Percentiles rank a stretch among this genome's conserved stretches.
phyloP scores from a whole-genome alignment of 2,329 filamentous ascomycete species.

The Claviceps sp. region DNA sequence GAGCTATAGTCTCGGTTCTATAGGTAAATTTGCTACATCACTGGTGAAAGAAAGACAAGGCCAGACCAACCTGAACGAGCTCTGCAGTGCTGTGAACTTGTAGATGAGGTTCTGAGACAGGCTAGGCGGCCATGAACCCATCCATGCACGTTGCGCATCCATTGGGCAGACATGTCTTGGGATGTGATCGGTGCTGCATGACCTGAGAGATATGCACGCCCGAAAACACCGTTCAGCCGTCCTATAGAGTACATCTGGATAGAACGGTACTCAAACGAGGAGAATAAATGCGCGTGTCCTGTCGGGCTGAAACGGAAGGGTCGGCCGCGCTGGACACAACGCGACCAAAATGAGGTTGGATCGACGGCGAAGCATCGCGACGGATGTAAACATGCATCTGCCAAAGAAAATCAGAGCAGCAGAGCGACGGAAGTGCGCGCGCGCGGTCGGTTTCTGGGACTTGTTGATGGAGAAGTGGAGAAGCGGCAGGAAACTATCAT shows the following conservation, averaged over 20 bases:
- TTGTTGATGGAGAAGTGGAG: not conserved
- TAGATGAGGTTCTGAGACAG: too few relatives aligned
- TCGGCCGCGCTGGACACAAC: not conserved
- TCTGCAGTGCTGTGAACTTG: not conserved
- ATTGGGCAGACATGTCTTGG: not conserved
- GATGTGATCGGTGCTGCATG: not conserved
- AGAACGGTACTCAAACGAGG: not conserved
- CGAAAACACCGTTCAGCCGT: not conserved
- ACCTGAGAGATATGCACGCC: not conserved
- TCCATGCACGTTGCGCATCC: not conserved
- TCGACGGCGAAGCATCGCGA: not conserved
- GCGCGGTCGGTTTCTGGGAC: not conserved
- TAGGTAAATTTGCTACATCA: not conserved
- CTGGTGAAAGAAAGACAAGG: not conserved
- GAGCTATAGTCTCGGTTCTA: not conserved
- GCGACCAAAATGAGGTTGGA: not conserved
- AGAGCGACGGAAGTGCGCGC: not conserved
- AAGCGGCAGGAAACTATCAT: not conserved
- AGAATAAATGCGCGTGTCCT: not conserved
- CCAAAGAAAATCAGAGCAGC: not conserved
- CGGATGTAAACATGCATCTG: not conserved
- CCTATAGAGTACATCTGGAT: not conserved
- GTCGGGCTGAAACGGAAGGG: not conserved
- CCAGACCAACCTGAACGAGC: not conserved
- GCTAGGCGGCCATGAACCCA: not conserved